Evolutionary conservation across 2,329 filamentous ascomycete species (phyloP), one percentile per base, ranked within the genome.

Genomic region (Exserohilum turcica): DNA sequence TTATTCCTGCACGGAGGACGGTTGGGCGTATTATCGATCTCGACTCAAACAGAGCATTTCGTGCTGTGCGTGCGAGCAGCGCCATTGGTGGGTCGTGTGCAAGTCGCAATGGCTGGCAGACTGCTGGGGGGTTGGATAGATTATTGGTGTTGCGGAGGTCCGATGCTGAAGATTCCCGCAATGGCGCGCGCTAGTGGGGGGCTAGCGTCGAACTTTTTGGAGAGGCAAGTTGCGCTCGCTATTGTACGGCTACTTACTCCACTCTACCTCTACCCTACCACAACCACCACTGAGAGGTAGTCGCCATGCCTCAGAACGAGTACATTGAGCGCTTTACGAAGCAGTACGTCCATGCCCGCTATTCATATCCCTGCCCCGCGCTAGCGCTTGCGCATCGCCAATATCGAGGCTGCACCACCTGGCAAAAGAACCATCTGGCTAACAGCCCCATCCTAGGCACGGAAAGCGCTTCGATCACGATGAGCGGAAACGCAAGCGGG

Each of bases 401-500:
- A 10, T 21, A 21, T 13, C 16, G 19, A 13, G 24, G 38, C 38
- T 42, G 38, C 38, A 42, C 38, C 38, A 29, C 38, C 27, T 42
- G 38, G 38, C 38, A 15, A 42, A 42, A 6, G 19, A 35, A 28
- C 18, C 10, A 38, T 43, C n/a, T 19, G 10, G 29, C 63, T 68
- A 60, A 68, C 61, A 38, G 53, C 50, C 35, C 52, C 50, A 58
- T 48, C 57, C 57, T 55, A 67, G 65, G 46, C 65, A 67, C 48
- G 65, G 65, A 52, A 67, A 67, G 54, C 65, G 86, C 55, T 84
- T 90, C 64, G 91, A 96, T 74, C 85, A 93, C 76, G 92, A 97
- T 71, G 94, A 99, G 80, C 88, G 92, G 63, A 80, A 82, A 54
- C 90, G 94, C 70, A 99, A 99, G 83, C 86, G 87, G 67, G 80